Percentiles rank a stretch among this genome's conserved stretches.
Conservation (phyloP, 345 rosid species). For the Cardamine resedifolia region DNA sequence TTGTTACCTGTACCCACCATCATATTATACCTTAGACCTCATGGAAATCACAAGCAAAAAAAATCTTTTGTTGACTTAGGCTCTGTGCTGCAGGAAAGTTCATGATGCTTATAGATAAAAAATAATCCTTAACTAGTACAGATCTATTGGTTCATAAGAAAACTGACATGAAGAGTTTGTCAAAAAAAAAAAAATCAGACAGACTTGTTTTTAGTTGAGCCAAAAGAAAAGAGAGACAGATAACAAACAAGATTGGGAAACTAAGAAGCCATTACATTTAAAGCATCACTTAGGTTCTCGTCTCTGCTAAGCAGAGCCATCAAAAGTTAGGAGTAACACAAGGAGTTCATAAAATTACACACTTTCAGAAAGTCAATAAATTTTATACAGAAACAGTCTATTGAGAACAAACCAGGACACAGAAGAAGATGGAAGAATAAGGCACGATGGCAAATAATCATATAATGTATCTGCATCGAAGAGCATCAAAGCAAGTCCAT, state of each 20-base stretch:
- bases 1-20: not conserved
- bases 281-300: not conserved
- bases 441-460: not conserved
- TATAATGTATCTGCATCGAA: not conserved
- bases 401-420: not conserved
- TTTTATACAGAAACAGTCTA: not conserved
- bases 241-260: slow-evolving; percentile 5
- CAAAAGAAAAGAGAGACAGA: not conserved
- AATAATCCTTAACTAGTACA: not conserved
- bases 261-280: not conserved
- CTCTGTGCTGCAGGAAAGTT: slow-evolving; percentile 14
- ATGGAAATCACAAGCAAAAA: not conserved
- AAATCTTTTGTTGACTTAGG: not conserved
- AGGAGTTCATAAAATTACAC: not conserved
- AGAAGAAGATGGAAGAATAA: not conserved
- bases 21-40: slow-evolving; percentile 16
- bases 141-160: not conserved
- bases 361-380: not conserved
- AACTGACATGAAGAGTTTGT: not conserved
- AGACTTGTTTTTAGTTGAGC: not conserved
- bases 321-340: not conserved
- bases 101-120: slow-evolving; percentile 3
- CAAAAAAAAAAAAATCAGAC: not conserved
- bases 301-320: not conserved
- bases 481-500: not conserved